Conservation (phyloP, 805 yeast species). For the Cyberlindnera americana region DNA sequence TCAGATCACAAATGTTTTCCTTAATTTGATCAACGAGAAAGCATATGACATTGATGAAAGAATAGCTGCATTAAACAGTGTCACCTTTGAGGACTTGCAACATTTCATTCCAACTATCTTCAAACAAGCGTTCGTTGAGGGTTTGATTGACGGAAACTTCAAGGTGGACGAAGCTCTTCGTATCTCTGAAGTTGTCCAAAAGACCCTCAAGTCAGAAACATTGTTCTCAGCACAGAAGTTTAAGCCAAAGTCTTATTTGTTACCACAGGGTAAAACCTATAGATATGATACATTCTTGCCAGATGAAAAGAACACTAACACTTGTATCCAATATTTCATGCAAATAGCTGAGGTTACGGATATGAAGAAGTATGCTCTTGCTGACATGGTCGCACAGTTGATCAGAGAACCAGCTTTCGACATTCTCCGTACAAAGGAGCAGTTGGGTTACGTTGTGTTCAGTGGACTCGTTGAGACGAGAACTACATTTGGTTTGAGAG, state of each 20-base stretch:
- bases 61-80: conserved; percentile 41
- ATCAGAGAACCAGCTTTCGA: conserved; percentile 86
- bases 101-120: conserved; percentile 50
- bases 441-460: conserved; percentile 91
- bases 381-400: conserved; percentile 68
- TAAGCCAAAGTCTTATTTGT: conserved; percentile 38
- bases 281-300: conserved; percentile 49
- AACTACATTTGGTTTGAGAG: conserved; percentile 67
- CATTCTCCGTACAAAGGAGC: conserved; percentile 88
- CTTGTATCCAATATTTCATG: conserved; percentile 74
- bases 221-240: conserved; percentile 43
- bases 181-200: conserved; percentile 41
- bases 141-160: conserved; percentile 76
- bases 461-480: conserved; percentile 67
- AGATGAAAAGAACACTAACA: conserved; percentile 73
- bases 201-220: conserved; percentile 34
- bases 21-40: conserved; percentile 66
- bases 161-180: conserved; percentile 49
- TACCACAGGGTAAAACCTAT: conserved; percentile 37
- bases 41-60: conserved; percentile 66
- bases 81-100: conserved; percentile 47
- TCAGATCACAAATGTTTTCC: conserved; percentile 64
- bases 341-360: conserved; percentile 59
- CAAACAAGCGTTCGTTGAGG: conserved; percentile 62
- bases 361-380: conserved; percentile 41